These are phyloP conservation scores for Aquilaria malaccensis DNA, from an alignment of 345 rosid species.

Conservation along the genomic window DNA sequence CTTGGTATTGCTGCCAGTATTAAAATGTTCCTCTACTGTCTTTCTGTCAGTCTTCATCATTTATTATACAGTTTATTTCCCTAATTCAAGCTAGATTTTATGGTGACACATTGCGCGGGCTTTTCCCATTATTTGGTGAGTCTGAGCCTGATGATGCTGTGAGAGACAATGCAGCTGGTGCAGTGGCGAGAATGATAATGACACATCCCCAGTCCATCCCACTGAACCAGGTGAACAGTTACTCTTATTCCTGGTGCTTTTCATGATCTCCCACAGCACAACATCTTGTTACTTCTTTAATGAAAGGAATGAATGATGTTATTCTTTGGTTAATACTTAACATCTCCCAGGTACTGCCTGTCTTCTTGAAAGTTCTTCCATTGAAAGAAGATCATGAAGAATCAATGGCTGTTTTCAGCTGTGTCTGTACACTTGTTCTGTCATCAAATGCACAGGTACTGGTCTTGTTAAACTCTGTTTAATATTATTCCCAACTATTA, in stretches of 20 bases:
- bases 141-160: constrained; percentile 93
- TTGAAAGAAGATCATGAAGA: constrained; percentile 93
- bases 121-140: constrained; percentile 84
- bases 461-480: not conserved
- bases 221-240: constrained; percentile 63
- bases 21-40: not conserved
- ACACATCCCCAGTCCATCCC: constrained; percentile 83
- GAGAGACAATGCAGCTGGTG: constrained; percentile 98
- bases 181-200: constrained; percentile 96
- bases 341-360: constrained; percentile 75
- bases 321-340: constrained; percentile 7
- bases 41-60: not conserved
- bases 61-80: constrained; percentile 29
- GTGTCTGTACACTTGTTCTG: constrained; percentile 72
- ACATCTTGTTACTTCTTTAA: not conserved
- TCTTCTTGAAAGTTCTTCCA: constrained; percentile 83
- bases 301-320: not conserved
- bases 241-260: constrained; percentile 2
- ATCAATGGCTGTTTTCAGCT: constrained; percentile 79
- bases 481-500: not conserved
- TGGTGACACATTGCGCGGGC: constrained; percentile 64
- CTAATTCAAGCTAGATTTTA: constrained; percentile 52
- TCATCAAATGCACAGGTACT: constrained; percentile 80
- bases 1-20: not conserved
- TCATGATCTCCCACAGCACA: not conserved